Base-by-base conservation (phyloP, 129 eudicot genomes). In the Helianthus tuberosus region DNA sequence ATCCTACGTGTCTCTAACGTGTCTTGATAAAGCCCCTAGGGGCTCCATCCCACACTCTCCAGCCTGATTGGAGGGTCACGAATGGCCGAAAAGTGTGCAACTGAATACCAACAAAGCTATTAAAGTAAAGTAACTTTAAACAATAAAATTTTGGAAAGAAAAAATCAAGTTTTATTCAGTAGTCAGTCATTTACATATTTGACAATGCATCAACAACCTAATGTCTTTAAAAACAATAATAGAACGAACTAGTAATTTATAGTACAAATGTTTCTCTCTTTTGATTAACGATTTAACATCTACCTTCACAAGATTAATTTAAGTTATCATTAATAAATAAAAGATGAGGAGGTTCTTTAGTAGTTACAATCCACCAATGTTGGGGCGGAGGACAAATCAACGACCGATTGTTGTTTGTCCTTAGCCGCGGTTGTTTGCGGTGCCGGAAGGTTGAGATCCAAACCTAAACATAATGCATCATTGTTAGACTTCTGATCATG, bases 381-480 rank as follows among this genome's bases (percentile, higher is more conserved):
- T 77, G 93, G 83, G 61, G 92, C 36, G 51, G 88, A 59, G 39
- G 86, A 62, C 65, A 88, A 72, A 70, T 74, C 77, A 71, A 80
- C 86, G 15, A 53, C 74, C 38, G 84, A 15, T 69, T 77, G 86
- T 20, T 81, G 64, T 60, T 79, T 66, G n/a, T 70, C 75, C 53
- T 77, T 35, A 17, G 29, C 60, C 13, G 74, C 70, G 6, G 79
- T 61, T 71, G 80, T 88, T 3, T 77, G 67, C 8, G 96, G 87
- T 0, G 96, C 98, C 27, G 96, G 98, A 69, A 93, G 89, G 57
- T 93, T 93, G 12, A 93, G 89, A 86, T 93, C 98, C 86, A 93
- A 67, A 55, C 80, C 49, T 16, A 93, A 69, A 16, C 86, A 81
- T 35, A 86, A 77, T 50, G 64, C 79, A 66, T 63, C 57, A 63